Conservation (phyloP, 2,329 filamentous ascomycete genomes). For the Penicillium sp. region DNA sequence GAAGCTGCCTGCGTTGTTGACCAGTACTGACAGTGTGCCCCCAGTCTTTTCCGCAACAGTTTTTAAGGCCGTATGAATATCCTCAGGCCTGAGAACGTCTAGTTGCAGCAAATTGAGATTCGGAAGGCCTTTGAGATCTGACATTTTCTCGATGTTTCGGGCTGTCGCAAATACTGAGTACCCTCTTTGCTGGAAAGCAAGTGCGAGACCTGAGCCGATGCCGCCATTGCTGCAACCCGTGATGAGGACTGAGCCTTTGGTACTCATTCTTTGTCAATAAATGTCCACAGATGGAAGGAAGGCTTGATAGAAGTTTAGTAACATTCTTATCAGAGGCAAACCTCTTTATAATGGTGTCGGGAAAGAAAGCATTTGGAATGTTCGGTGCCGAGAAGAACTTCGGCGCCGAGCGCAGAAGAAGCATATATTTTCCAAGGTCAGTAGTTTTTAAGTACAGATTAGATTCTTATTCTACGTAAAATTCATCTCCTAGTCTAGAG, state of each 20-base stretch:
- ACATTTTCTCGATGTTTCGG: not conserved
- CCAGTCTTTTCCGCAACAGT: constrained; percentile 18
- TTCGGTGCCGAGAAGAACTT: not conserved
- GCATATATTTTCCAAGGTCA: not conserved
- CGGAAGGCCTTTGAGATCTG: not conserved
- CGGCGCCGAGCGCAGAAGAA: not conserved
- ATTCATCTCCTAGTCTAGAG: no score
- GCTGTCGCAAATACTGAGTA: not conserved
- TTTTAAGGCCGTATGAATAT: not conserved
- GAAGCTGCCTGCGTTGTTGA: constrained; percentile 46
- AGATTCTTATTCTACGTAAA: not conserved
- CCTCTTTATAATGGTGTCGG: no score
- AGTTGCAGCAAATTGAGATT: not conserved
- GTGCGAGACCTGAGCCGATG: not conserved
- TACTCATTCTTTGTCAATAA: not conserved
- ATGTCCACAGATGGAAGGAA: not conserved
- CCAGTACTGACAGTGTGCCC: constrained; percentile 37
- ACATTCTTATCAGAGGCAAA: not conserved
- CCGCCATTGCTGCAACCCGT: not conserved
- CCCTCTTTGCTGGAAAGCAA: not conserved
- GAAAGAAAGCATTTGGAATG: not conserved
- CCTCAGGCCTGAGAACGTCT: not conserved
- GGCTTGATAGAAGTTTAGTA: not conserved
- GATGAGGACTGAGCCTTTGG: not conserved
- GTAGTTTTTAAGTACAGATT: not conserved